Evolutionary conservation across 768 basidiomycete species (phyloP).

Genomic region (Chiua virens): DNA sequence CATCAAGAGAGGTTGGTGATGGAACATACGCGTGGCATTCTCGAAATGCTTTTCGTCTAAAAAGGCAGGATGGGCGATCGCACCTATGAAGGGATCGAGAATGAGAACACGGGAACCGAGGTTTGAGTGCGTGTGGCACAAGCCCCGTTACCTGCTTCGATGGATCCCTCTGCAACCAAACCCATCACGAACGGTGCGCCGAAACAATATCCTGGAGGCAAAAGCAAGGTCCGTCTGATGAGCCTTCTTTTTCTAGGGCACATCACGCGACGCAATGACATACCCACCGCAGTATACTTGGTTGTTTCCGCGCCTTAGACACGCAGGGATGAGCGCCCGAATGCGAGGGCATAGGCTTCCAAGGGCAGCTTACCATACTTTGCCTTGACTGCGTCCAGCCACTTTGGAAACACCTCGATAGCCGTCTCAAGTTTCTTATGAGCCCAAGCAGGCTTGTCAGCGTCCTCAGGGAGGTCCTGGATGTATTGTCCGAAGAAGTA

Average conservation of each 20-base stretch:
- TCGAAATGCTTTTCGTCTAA: constrained; percentile 54
- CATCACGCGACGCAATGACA: constrained; percentile 2
- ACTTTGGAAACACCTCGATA: constrained; percentile 40
- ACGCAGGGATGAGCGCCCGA: no score
- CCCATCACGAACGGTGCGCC: constrained; percentile 51
- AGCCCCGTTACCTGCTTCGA: constrained; percentile 42
- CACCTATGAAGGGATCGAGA: constrained; percentile 32
- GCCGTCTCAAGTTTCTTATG: constrained; percentile 32
- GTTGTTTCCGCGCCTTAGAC: constrained; percentile 32
- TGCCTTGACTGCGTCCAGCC: constrained; percentile 49
- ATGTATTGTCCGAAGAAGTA: constrained; percentile 56
- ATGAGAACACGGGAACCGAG: no score
- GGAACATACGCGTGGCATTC: constrained; percentile 42
- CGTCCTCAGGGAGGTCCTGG: constrained; percentile 30
- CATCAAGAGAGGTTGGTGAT: neutral
- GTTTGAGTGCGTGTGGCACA: no score
- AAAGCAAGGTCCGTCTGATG: no score
- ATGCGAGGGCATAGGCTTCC: no score
- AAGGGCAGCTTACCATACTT: constrained; percentile 39
- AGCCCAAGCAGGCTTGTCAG: constrained; percentile 42
- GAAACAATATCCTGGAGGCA: constrained; percentile 54
- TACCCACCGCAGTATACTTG: constrained; percentile 45
- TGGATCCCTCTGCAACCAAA: constrained; percentile 40
- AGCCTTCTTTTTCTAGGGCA: no score
- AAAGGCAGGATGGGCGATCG: constrained; percentile 52